Conservation (phyloP, 805 yeast genomes). For the Pichia membranifaciens region DNA sequence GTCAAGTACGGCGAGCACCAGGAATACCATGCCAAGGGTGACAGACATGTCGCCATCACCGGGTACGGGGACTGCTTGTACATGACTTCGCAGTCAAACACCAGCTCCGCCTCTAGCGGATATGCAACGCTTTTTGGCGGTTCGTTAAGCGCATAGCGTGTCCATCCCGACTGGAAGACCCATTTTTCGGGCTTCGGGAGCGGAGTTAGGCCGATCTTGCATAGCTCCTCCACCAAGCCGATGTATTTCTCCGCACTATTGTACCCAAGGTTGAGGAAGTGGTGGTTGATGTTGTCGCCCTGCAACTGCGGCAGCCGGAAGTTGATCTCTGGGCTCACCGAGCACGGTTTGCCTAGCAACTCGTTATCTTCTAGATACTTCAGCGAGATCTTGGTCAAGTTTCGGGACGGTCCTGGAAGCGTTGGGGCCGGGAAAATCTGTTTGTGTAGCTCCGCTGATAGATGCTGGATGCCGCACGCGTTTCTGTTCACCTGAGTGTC, state of each 20-base stretch:
- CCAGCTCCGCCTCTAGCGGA: conserved; percentile 69
- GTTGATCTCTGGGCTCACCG: conserved; percentile 50
- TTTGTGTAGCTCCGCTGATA: conserved; percentile 42
- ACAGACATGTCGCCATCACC: conserved; percentile 72
- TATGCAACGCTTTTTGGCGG: conserved; percentile 52
- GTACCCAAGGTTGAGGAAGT: conserved; percentile 67
- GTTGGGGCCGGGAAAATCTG: conserved; percentile 53
- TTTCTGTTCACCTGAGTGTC: conserved; percentile 3
- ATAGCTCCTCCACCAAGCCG: conserved; percentile 42
- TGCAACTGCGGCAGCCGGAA: conserved; percentile 64
- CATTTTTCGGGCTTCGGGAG: conserved; percentile 45
- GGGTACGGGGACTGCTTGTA: conserved; percentile 73
- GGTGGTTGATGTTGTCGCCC: conserved; percentile 75
- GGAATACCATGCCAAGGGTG: conserved; percentile 79
- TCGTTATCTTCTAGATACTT: conserved; percentile 53
- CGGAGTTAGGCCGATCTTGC: conserved; percentile 28
- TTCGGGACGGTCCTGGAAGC: conserved; percentile 31
- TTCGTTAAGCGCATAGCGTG: conserved; percentile 53
- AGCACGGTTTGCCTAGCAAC: conserved; percentile 71
- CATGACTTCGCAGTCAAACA: conserved; percentile 85
- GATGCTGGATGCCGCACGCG: conserved; percentile 50
- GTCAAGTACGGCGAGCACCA: conserved; percentile 90
- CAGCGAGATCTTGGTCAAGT: conserved; percentile 44
- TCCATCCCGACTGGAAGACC: conserved; percentile 72
- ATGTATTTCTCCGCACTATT: conserved; percentile 56